Evolutionary conservation across 2,329 filamentous ascomycete species (phyloP).

Genomic region (Alternaria metachromatica): DNA sequence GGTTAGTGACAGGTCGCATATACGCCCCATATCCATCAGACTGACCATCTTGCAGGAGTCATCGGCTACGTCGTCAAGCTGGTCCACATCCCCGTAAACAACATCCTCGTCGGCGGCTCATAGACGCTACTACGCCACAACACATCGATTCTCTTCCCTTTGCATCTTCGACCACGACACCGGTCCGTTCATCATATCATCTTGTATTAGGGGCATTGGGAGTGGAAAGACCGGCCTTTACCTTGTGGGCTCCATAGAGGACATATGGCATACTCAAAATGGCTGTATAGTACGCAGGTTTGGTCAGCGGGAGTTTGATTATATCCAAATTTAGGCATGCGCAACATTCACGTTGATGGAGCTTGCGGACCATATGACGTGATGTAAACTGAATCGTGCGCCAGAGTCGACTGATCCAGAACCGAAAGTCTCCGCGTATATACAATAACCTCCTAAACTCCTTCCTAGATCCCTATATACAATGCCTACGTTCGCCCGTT

Average conservation of each 20-base stretch:
- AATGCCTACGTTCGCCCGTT: background rate
- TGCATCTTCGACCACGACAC: constrained; percentile 12
- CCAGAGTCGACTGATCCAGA: background rate
- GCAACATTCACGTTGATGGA: constrained; percentile 10
- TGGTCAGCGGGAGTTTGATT: constrained; percentile 46
- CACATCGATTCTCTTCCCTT: constrained; percentile 18
- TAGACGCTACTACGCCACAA: constrained; percentile 24
- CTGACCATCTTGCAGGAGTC: constrained; percentile 39
- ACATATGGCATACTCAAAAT: constrained; percentile 18
- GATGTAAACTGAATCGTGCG: background rate
- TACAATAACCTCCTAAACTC: background rate
- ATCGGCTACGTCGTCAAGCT: constrained; percentile 62
- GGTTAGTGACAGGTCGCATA: constrained; percentile 27
- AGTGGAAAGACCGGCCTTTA: background rate
- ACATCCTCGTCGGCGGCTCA: constrained; percentile 58
- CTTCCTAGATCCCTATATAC: constrained; percentile 5
- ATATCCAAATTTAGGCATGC: constrained; percentile 38
- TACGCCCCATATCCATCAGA: background rate
- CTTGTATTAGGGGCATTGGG: constrained; percentile 18
- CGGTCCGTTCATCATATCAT: constrained; percentile 24
- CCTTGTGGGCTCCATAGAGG: constrained; percentile 6
- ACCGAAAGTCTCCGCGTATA: background rate
- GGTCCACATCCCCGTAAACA: constrained; percentile 62
- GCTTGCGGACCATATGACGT: background rate
- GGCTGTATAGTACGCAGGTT: constrained; percentile 44